These are phyloP conservation scores for Pestalotiopsis sp. DNA, from an alignment of 2,329 filamentous ascomycete species.

Conservation along the genomic window DNA sequence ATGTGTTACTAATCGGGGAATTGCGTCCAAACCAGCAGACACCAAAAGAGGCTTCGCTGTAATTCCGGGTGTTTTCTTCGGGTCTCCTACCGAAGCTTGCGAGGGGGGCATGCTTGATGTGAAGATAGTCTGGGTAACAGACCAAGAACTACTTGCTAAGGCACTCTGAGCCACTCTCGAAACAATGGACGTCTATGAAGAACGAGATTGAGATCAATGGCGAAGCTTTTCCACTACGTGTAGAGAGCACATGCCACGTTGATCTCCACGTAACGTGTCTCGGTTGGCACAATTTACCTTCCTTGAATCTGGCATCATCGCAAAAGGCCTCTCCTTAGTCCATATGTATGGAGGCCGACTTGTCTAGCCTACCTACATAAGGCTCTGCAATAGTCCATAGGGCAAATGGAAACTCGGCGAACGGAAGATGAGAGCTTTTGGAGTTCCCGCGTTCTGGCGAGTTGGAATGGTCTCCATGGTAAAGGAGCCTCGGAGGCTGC, in stretches of 20 bases:
- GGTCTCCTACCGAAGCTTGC: too few species aligned
- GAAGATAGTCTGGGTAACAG: too few species aligned
- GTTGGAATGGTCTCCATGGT: not conserved
- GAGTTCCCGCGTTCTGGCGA: not conserved
- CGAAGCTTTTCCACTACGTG: not conserved
- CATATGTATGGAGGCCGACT: too few species aligned
- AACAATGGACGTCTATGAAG: too few species aligned
- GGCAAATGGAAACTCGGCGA: not conserved
- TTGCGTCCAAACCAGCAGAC: not conserved
- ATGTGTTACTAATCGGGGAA: not conserved
- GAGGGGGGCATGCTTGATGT: too few species aligned
- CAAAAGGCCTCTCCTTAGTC: too few species aligned
- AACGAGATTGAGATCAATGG: too few species aligned
- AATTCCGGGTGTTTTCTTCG: too few species aligned
- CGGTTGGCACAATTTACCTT: not conserved
- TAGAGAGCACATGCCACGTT: not conserved
- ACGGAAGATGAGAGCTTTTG: not conserved
- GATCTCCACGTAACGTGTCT: not conserved
- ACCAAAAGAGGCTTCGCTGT: not conserved
- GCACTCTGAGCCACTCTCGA: too few species aligned
- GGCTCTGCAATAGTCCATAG: not conserved
- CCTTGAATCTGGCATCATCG: not conserved
- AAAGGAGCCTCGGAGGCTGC: not conserved
- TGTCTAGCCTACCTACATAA: too few species aligned
- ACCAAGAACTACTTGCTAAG: too few species aligned